Percentiles rank a stretch among this genome's conserved stretches.
Evolutionary conservation across 1,284 basidiomycete genomes (phyloP).

Genomic region (Trametes versicolor): DNA sequence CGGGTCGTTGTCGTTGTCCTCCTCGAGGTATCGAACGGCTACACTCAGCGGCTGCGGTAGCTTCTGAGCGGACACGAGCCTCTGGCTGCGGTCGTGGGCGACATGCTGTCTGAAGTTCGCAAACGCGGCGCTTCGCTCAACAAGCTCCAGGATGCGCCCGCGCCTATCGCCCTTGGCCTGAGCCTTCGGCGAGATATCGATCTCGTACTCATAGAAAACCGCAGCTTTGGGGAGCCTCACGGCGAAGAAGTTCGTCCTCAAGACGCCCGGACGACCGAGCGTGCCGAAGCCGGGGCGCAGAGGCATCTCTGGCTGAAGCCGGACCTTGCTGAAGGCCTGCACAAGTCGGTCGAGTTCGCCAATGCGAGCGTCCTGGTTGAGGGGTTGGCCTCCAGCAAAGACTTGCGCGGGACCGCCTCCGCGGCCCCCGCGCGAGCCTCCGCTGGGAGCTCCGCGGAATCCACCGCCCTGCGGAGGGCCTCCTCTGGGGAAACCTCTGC

Average conservation of each 20-base stretch:
- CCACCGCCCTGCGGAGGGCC: conserved; percentile 9
- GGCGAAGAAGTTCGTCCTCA: conserved; percentile 77
- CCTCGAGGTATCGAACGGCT: conserved; percentile 61
- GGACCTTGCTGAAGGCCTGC: conserved; percentile 51
- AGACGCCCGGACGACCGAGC: conserved; percentile 56
- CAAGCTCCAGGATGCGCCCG: conserved; percentile 63
- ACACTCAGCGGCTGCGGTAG: conserved; percentile 67
- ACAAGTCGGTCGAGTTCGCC: conserved; percentile 54
- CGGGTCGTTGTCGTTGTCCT: conserved; percentile 56
- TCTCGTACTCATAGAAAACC: conserved; percentile 66
- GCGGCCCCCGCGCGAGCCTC: conserved; percentile 38
- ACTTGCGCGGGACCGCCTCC: conserved; percentile 31
- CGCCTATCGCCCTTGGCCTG: conserved; percentile 60
- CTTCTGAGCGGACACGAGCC: conserved; percentile 63
- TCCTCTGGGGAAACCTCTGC: conserved; percentile 11
- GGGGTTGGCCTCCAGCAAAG: conserved; percentile 50
- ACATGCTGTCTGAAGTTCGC: conserved; percentile 54
- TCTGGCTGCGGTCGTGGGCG: conserved; percentile 69
- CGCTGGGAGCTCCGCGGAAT: conserved; percentile 27
- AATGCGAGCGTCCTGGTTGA: conserved; percentile 56
- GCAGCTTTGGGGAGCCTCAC: conserved; percentile 57
- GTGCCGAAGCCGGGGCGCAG: conserved; percentile 75
- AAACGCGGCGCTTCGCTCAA: conserved; percentile 59
- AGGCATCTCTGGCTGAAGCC: conserved; percentile 56
- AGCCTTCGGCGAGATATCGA: conserved; percentile 63